Evolutionary conservation across 148 eudicot species (phyloP).

Genomic region (Diospyros lotus): DNA sequence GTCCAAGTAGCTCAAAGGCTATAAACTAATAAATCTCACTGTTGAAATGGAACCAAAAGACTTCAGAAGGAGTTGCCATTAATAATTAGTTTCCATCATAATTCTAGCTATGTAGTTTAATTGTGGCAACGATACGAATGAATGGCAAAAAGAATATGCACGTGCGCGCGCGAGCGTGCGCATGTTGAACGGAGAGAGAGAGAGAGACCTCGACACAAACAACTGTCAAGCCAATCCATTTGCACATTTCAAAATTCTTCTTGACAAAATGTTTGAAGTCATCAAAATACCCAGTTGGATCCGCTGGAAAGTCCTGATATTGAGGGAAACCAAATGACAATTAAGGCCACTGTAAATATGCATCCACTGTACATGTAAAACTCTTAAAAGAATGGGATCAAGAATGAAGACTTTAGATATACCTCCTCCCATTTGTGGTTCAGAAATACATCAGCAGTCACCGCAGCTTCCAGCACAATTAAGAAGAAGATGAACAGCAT

Average conservation of each 20-base stretch:
- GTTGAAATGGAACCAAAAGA: too few relatives aligned
- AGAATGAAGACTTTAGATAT: too few relatives aligned
- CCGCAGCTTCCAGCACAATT: constrained; percentile 62
- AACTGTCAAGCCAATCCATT: constrained; percentile 49
- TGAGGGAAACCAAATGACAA: neutral
- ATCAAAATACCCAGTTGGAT: constrained; percentile 42
- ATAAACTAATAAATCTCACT: too few relatives aligned
- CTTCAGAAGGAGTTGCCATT: too few relatives aligned
- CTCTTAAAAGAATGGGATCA: too few relatives aligned
- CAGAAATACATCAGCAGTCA: constrained; percentile 57
- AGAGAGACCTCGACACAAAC: constrained; percentile 52
- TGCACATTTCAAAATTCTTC: constrained; percentile 26
- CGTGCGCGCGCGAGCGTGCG: neutral
- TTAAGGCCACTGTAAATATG: neutral
- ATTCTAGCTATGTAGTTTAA: too few relatives aligned
- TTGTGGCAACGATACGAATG: too few relatives aligned
- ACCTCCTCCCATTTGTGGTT: constrained; percentile 20
- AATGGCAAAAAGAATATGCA: too few relatives aligned
- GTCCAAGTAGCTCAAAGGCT: too few relatives aligned
- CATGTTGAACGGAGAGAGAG: neutral
- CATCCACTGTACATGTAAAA: neutral
- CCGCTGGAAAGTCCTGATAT: constrained; percentile 51
- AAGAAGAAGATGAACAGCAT: constrained; percentile 53
- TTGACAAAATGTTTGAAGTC: constrained; percentile 41
- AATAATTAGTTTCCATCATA: too few relatives aligned